A percentile compares a stretch with the other conserved stretches of the same genome.
Conservation (phyloP, 441 rosid species). For the Capsella rubella region DNA sequence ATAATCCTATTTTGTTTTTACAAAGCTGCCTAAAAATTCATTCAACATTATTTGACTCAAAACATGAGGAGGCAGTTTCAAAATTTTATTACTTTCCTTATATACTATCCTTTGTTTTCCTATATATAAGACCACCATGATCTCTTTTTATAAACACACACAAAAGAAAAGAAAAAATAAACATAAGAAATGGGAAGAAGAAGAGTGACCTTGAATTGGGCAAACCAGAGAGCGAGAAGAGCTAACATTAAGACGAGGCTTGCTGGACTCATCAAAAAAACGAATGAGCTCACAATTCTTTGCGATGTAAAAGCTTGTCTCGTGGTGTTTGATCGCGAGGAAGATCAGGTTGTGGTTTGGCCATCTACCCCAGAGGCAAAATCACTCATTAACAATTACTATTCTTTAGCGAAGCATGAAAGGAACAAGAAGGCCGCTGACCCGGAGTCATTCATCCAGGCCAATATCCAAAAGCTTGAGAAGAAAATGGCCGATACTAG, state of each 20-base stretch:
- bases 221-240: background rate
- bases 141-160: background rate
- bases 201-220: background rate
- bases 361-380: background rate
- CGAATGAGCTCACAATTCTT: background rate
- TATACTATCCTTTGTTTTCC: too few relatives aligned
- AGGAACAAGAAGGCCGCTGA: background rate
- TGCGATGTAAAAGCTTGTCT: background rate
- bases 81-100: too few relatives aligned
- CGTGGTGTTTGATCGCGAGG: background rate
- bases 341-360: background rate
- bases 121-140: too few relatives aligned
- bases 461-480: background rate
- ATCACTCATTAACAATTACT: background rate
- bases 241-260: background rate
- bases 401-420: background rate
- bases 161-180: background rate
- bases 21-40: too few relatives aligned
- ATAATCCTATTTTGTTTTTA: too few relatives aligned
- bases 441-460: background rate
- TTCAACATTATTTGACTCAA: too few relatives aligned
- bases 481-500: background rate
- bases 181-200: background rate
- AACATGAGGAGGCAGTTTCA: too few relatives aligned
- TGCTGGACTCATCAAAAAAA: background rate